phyloP scores from a whole-genome alignment of 495 filamentous ascomycete species.

The Acidiella bohemica region DNA sequence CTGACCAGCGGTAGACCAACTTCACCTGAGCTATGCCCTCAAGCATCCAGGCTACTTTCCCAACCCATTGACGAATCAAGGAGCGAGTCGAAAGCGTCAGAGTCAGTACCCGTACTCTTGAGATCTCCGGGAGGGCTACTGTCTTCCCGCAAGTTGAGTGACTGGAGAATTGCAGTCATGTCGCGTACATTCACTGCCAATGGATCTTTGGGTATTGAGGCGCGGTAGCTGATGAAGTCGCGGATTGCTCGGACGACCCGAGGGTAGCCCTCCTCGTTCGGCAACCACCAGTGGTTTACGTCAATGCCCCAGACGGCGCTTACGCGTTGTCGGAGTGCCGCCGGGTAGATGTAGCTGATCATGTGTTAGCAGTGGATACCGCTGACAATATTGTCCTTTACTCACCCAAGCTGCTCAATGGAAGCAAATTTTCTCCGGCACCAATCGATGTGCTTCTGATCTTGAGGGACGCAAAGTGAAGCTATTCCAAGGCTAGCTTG shows the following conservation, averaged over 20 bases:
- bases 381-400: slow-evolving; percentile 7
- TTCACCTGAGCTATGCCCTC: too few relatives aligned
- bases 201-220: slow-evolving; percentile 43
- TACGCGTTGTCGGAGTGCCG: slow-evolving; percentile 58
- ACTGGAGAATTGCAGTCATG: slow-evolving; percentile 55
- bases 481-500: slow-evolving; percentile 69
- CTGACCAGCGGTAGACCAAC: too few relatives aligned
- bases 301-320: slow-evolving; percentile 56
- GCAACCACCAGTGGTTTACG: slow-evolving; percentile 72
- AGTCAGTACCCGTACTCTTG: not conserved
- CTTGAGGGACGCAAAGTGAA: slow-evolving; percentile 61
- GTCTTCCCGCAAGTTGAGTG: slow-evolving; percentile 6
- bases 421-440: slow-evolving; percentile 61
- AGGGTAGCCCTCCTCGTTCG: slow-evolving; percentile 61
- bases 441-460: slow-evolving; percentile 67
- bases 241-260: slow-evolving; percentile 61
- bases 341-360: slow-evolving; percentile 66
- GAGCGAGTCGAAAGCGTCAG: not conserved
- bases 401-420: slow-evolving; percentile 75
- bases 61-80: slow-evolving; percentile 3
- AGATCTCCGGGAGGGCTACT: not conserved
- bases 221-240: slow-evolving; percentile 60
- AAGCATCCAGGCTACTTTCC: slow-evolving; percentile 15
- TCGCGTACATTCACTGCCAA: slow-evolving; percentile 56
- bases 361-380: not conserved